Percentiles rank a stretch among this genome's conserved stretches.
These are phyloP conservation scores for Lumnitzera racemosa DNA, from an alignment of 345 rosid species.

Conservation along the genomic window DNA sequence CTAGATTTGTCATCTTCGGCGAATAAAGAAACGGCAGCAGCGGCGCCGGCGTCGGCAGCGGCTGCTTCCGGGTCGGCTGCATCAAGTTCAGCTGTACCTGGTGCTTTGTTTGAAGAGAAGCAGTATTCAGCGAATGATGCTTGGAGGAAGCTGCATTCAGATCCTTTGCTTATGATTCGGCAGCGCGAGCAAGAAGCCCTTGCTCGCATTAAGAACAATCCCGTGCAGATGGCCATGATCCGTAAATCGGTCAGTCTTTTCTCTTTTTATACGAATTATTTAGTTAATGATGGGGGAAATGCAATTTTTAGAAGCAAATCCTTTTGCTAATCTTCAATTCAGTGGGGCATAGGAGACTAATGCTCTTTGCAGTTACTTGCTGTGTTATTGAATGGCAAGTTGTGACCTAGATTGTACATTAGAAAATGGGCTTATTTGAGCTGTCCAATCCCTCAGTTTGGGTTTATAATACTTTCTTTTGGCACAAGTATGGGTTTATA, in stretches of 20 bases:
- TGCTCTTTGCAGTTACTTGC: too few species aligned
- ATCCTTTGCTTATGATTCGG: constrained; percentile 85
- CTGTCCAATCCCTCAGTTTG: too few species aligned
- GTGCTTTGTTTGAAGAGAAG: constrained; percentile 90
- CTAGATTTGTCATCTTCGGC: constrained; percentile 22
- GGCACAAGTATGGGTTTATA: too few species aligned
- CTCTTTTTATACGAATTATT: neutral
- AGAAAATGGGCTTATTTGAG: too few species aligned
- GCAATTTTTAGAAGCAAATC: too few species aligned
- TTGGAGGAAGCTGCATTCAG: constrained; percentile 92
- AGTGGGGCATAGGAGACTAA: too few species aligned
- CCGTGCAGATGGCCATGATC: constrained; percentile 63
- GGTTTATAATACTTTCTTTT: too few species aligned
- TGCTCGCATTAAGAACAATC: constrained; percentile 90
- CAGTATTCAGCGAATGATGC: constrained; percentile 72
- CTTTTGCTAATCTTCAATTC: too few species aligned
- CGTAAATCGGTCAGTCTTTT: constrained; percentile 56
- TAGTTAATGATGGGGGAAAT: neutral
- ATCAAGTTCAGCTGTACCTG: constrained; percentile 36
- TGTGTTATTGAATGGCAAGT: too few species aligned
- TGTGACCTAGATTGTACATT: too few species aligned
- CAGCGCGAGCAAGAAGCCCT: constrained; percentile 95
- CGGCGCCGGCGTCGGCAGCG: constrained; percentile 11
- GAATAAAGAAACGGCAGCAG: constrained; percentile 4
- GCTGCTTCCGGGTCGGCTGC: neutral